Base-by-base conservation (phyloP, 75 land plant genomes). In the Selaginella tamariscina region DNA sequence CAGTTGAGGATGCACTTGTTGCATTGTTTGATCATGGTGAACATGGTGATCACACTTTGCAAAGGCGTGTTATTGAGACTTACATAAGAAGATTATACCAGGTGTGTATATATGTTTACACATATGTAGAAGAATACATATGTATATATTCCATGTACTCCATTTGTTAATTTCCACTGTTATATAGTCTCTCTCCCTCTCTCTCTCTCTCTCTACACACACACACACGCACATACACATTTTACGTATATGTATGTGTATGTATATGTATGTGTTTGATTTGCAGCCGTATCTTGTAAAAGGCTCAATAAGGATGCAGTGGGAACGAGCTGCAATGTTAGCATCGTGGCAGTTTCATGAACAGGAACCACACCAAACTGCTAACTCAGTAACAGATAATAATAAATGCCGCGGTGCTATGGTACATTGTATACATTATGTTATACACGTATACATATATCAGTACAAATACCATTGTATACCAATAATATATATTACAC, bases 1-100 rank as follows among this genome's bases (percentile, higher is more conserved):
- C 98, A 22, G 98, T 94, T 68, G 98, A 94, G 75, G 96, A 94
- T 84, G 98, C 98, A 13, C 86, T 94, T 68, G 85, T 94, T 27
- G 84, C 97, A 66, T 74, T 94, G 60, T 90, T 94, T 81, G 98
- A 94, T 75, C 98, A 94, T 60, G 78, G 91, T 75, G 98, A 94
- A 73, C 95, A 83, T 73, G 78, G 91, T 73, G 98, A 94, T 77
- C 95, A 83, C 74, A 94, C 98, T 29, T 84, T 94, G 66, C 98
- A 94, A 67, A 78, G 98, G 70, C 81, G 98, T 31, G 98, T 94
- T 64, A 84, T 89, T 55, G 98, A 94, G 84, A 90, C 88, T 23
- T 94, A 94, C 68, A 74, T 94, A 2, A 85, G 96, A 28, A 73
- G 98, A 55, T 63, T 94, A 30, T 94, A 94, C 74, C 98, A 94